Conservation (phyloP, 768 basidiomycete genomes). For the Amanita fuliginea region DNA sequence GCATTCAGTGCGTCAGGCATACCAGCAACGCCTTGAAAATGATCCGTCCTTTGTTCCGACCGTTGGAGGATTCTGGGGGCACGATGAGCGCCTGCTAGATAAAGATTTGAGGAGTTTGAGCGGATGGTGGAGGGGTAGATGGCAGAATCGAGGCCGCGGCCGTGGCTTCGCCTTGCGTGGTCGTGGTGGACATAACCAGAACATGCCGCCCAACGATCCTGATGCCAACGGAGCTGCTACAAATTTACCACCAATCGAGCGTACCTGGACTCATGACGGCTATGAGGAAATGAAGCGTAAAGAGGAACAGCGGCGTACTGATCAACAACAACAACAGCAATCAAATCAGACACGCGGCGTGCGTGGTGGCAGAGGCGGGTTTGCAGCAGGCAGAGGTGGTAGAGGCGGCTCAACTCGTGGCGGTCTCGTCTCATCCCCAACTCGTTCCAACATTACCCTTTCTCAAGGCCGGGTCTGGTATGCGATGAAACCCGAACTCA, state of each 20-base stretch:
- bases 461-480: conserved; percentile 49
- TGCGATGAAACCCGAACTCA: conserved; percentile 63
- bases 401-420: conserved; percentile 34
- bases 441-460: conserved; percentile 19
- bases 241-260: conserved; percentile 51
- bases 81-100: conserved; percentile 83
- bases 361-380: conserved; percentile 37
- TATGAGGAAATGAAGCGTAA: conserved; percentile 78
- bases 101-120: conserved; percentile 74
- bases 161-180: conserved; percentile 42
- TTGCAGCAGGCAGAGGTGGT: conserved; percentile 34
- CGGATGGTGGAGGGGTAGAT: conserved; percentile 79
- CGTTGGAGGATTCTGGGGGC: conserved; percentile 90
- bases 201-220: conserved; percentile 3
- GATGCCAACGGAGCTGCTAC: conserved; percentile 12
- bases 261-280: conserved; percentile 76
- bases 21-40: conserved; percentile 68
- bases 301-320: conserved; percentile 46
- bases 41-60: conserved; percentile 88
- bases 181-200: conserved; percentile 29
- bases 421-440: conserved; percentile 22
- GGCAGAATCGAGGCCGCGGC: conserved; percentile 62
- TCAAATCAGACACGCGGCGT: conserved; percentile 16
- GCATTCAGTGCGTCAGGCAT: conserved; percentile 72
- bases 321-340: conserved; percentile 20